Evolutionary conservation across 2,329 filamentous ascomycete species (phyloP), one percentile per base, ranked within the genome.

Genomic region (Knoxdaviesia capensis): DNA sequence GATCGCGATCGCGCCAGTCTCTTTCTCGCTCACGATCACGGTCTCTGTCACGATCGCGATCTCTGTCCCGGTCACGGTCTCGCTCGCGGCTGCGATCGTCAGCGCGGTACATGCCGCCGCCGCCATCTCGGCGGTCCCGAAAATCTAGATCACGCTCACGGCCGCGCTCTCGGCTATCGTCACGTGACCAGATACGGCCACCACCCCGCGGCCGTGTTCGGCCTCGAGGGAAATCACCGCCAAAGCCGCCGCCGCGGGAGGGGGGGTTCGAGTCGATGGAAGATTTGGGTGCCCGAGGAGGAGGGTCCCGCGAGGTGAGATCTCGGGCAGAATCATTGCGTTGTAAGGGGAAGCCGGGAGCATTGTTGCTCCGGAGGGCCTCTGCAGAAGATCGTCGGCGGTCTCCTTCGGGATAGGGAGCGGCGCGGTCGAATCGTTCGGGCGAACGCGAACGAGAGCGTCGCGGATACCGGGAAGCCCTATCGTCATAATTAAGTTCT

Each of bases 251-350:
- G 37, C 78, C 78, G 44, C 81, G 70, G 9, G 76, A 78, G 31
- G 75, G 76, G 48, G 69, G 72, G n/a, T 74, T 70, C 31, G 72
- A 61, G 46, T 88, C 82, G 45, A 80, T 70, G 44, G 86, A 63
- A 4, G 81, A 83, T 57, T 87, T 85, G 7, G 86, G 85, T 0
- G 82, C 86, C 43, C 85, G 71, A 3, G 86, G 86, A 3, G 86
- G 86, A 2, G 82, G 78, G 48, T 92, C 83, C 48, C 79, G 69
- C 8, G 69, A 34, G 4, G 50, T 43, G 34, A 44, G 44, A 31
- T 48, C 65, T 31, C 63, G 56, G 54, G 68, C 48, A 49, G 67
- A 54, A 50, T 75, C 71, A 43, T 68, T 65, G 48, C 76, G 66
- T 49, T 69, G 70, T 46, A 82, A 82, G n/a, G 65, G 43, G 66